Conservation (phyloP, 768 basidiomycete genomes). For the Tephrocybe rancida region DNA sequence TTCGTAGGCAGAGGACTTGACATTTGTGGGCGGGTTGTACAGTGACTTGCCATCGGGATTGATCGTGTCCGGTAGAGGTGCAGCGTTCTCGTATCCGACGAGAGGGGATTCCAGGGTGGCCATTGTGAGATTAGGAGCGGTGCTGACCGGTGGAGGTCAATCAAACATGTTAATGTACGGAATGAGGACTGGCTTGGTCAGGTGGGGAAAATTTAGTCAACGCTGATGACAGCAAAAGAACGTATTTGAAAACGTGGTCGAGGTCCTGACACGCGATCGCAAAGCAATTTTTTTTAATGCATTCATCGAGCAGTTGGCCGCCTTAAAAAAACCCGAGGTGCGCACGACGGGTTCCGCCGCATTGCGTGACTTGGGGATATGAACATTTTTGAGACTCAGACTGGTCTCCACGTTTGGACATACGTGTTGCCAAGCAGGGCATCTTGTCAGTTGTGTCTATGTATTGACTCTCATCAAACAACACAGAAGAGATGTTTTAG, state of each 20-base stretch:
- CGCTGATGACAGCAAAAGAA: neutral
- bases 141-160: neutral
- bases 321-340: neutral
- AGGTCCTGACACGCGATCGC: too few species aligned
- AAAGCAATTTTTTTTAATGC: neutral
- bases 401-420: neutral
- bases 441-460: neutral
- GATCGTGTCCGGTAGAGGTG: slow-evolving; percentile 42
- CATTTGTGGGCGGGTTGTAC: slow-evolving; percentile 43
- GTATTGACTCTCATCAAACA: neutral
- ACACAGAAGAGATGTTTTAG: too few species aligned
- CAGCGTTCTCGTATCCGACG: slow-evolving; percentile 37
- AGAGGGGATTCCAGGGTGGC: slow-evolving; percentile 33
- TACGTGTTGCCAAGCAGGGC: neutral
- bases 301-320: neutral
- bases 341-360: neutral
- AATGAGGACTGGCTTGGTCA: neutral
- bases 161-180: neutral
- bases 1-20: slow-evolving; percentile 53
- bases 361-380: neutral
- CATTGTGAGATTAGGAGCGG: slow-evolving; percentile 9
- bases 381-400: neutral
- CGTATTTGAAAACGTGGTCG: neutral
- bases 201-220: slow-evolving; percentile 1
- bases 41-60: slow-evolving; percentile 63